A percentile compares a stretch with the other conserved stretches of the same genome.
These are phyloP conservation scores for Linum lewisii DNA, from an alignment of 345 rosid genomes.

Conservation along the genomic window DNA sequence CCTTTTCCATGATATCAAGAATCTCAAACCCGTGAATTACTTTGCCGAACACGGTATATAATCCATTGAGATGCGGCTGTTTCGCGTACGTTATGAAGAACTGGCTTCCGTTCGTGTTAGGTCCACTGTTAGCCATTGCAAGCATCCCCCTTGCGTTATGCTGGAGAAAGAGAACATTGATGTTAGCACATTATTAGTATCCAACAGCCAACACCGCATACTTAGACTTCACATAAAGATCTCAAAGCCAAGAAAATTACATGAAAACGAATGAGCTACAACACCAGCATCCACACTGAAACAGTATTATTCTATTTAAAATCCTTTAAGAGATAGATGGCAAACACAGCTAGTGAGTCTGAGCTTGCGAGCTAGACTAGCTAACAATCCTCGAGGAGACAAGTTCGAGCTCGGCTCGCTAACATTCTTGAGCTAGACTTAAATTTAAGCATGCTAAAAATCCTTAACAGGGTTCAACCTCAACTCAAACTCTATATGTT, in stretches of 20 bases:
- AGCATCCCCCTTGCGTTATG: slow-evolving; percentile 92
- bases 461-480: too few species aligned
- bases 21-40: slow-evolving; percentile 99
- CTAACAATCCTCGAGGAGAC: too few species aligned
- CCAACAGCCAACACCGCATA: background rate
- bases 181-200: background rate
- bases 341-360: too few species aligned
- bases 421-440: too few species aligned
- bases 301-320: too few species aligned
- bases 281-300: background rate
- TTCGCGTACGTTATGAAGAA: slow-evolving; percentile 77
- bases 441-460: too few species aligned
- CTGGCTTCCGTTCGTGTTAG: slow-evolving; percentile 96
- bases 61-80: slow-evolving; percentile 96
- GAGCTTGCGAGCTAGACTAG: too few species aligned
- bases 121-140: slow-evolving; percentile 96
- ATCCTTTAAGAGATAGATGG: too few species aligned
- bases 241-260: background rate
- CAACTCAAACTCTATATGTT: too few species aligned
- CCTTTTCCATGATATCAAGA: slow-evolving; percentile 98
- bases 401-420: too few species aligned
- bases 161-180: slow-evolving; percentile 27
- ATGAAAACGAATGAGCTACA: background rate
- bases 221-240: background rate
- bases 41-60: slow-evolving; percentile 84